Percentiles rank a stretch among this genome's conserved stretches.
phyloP scores from a whole-genome alignment of 257 asterid species.

The Nemophila menziesii region DNA sequence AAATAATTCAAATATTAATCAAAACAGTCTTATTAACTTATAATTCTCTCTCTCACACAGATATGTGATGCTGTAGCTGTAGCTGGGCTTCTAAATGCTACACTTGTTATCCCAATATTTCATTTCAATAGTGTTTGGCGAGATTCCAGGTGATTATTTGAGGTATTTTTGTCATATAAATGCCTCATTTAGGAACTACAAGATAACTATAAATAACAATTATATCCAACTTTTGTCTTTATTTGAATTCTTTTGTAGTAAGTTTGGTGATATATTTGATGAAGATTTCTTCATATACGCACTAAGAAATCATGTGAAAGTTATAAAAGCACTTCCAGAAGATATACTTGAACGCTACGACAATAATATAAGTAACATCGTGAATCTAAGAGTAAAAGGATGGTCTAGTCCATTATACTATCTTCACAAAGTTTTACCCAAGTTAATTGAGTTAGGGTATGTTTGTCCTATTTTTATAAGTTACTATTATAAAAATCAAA shows the following conservation, averaged over 20 bases:
- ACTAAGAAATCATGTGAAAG: slow-evolving; percentile 73
- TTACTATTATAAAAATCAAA: background rate
- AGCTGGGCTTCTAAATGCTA: slow-evolving; percentile 94
- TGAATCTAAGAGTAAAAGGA: slow-evolving; percentile 86
- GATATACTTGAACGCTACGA: slow-evolving; percentile 61
- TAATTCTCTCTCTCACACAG: slow-evolving; percentile 27
- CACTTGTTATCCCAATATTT: slow-evolving; percentile 95
- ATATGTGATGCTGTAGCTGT: slow-evolving; percentile 99
- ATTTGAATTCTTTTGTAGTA: slow-evolving; percentile 41
- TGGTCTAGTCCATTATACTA: slow-evolving; percentile 89
- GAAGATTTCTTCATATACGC: slow-evolving; percentile 98
- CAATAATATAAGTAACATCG: slow-evolving; percentile 75
- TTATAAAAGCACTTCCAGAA: slow-evolving; percentile 72
- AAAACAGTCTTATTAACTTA: background rate
- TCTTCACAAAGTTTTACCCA: slow-evolving; percentile 82
- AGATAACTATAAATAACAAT: too few species aligned
- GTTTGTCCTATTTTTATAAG: slow-evolving; percentile 8
- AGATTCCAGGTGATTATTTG: slow-evolving; percentile 73
- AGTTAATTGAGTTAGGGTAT: slow-evolving; percentile 69
- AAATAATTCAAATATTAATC: too few species aligned
- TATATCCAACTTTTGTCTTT: background rate
- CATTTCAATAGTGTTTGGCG: slow-evolving; percentile 96
- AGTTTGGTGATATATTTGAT: slow-evolving; percentile 86
- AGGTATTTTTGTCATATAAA: background rate
- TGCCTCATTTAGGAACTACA: background rate